These are phyloP conservation scores for Dalbergia cultrata DNA, from an alignment of 306 rosid genomes.

Conservation along the genomic window DNA sequence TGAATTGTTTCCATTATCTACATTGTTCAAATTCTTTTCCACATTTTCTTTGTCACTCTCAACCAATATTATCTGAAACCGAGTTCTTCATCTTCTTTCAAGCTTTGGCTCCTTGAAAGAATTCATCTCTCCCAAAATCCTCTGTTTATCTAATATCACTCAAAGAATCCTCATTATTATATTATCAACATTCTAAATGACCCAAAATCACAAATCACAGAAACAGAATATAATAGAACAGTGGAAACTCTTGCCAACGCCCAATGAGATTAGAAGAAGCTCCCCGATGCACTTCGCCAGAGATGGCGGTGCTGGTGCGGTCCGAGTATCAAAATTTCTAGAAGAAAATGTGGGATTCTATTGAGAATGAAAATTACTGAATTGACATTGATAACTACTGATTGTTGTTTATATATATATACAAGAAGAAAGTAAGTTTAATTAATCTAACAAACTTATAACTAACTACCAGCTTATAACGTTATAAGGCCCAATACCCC, in stretches of 20 bases:
- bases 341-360: too few species aligned
- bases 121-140: slow-evolving; percentile 43
- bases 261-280: slow-evolving; percentile 1
- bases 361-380: too few species aligned
- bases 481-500: too few species aligned
- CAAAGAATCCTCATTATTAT: not conserved
- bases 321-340: too few species aligned
- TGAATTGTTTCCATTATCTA: slow-evolving; percentile 58
- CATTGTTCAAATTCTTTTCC: slow-evolving; percentile 49
- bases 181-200: not conserved
- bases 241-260: not conserved
- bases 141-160: not conserved
- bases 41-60: slow-evolving; percentile 75
- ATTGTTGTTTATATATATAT: too few species aligned
- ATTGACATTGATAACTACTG: too few species aligned
- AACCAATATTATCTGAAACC: slow-evolving; percentile 64
- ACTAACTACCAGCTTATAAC: too few species aligned
- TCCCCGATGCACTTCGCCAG: too few species aligned
- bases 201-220: slow-evolving; percentile 32
- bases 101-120: too few species aligned
- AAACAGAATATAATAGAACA: not conserved
- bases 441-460: too few species aligned
- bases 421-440: too few species aligned
- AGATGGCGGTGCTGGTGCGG: too few species aligned
- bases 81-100: slow-evolving; percentile 73